A percentile compares a stretch with the other conserved stretches of the same genome.
These are phyloP conservation scores for Zymoseptoria ardabiliae DNA, from an alignment of 2,329 filamentous ascomycete genomes.

Conservation along the genomic window DNA sequence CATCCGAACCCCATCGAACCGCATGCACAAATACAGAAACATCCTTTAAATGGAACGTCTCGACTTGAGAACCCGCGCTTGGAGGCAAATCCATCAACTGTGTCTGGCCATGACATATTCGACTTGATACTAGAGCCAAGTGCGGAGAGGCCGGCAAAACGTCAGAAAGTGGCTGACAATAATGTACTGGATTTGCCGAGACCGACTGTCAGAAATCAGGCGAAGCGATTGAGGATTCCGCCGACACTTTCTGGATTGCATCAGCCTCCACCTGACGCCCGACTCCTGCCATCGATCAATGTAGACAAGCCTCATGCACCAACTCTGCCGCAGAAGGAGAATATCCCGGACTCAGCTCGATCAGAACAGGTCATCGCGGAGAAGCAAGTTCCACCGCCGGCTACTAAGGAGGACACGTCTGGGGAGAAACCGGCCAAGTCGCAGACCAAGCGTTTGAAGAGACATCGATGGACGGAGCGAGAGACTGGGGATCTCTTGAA, in stretches of 20 bases:
- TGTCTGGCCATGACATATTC: slow-evolving; percentile 22
- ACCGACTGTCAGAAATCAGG: slow-evolving; percentile 25
- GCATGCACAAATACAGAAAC: slow-evolving; percentile 23
- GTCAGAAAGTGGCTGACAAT: slow-evolving; percentile 17
- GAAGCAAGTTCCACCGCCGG: slow-evolving; percentile 2
- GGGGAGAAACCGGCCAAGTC: slow-evolving; percentile 33
- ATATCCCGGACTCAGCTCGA: not conserved
- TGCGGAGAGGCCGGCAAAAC: slow-evolving; percentile 27
- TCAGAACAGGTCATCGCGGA: not conserved
- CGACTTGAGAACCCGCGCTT: slow-evolving; percentile 19
- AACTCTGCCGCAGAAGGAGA: not conserved
- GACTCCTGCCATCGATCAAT: slow-evolving; percentile 53
- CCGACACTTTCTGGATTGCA: slow-evolving; percentile 53
- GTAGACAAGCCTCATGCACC: slow-evolving; percentile 15
- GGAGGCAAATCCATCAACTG: slow-evolving; percentile 5
- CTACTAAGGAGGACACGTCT: slow-evolving; percentile 9
- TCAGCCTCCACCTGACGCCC: slow-evolving; percentile 56
- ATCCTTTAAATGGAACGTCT: slow-evolving; percentile 28
- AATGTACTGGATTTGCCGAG: slow-evolving; percentile 29
- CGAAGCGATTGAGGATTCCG: slow-evolving; percentile 36
- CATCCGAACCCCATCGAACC: slow-evolving; percentile 32
- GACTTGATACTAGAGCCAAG: slow-evolving; percentile 23
- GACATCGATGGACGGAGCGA: slow-evolving; percentile 54
- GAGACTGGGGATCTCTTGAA: slow-evolving; percentile 52
- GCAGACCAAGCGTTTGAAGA: slow-evolving; percentile 18